Percentiles rank a stretch among this genome's conserved stretches.
Evolutionary conservation across 2,329 filamentous ascomycete species (phyloP).

Genomic region (Talaromyces amestolkiae): DNA sequence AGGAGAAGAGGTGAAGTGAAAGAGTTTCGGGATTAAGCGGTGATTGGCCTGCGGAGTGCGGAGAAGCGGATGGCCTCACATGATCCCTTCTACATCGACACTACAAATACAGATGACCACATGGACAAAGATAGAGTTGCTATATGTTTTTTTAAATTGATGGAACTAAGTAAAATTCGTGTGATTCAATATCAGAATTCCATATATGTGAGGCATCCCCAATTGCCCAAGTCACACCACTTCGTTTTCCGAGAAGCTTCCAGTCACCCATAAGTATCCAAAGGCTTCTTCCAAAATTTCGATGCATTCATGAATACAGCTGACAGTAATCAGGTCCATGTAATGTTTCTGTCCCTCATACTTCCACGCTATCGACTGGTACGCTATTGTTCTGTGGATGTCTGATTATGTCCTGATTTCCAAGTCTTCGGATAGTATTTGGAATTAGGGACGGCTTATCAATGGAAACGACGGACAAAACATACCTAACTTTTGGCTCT

Average conservation of each 20-base stretch:
- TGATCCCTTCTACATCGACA: not conserved
- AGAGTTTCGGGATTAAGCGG: not conserved
- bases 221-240: not conserved
- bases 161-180: not conserved
- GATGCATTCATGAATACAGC: not conserved
- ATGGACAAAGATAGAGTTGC: not conserved
- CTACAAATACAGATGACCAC: not conserved
- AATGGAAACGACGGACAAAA: not conserved
- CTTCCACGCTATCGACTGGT: too few species aligned
- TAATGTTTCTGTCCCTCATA: not conserved
- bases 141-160: not conserved
- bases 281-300: not conserved
- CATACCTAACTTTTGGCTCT: not conserved
- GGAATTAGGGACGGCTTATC: too few species aligned
- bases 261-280: not conserved
- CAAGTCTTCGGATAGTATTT: too few species aligned
- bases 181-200: not conserved
- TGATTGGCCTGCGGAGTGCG: constrained; percentile 9
- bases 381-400: too few species aligned
- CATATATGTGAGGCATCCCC: not conserved
- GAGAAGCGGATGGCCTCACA: constrained; percentile 1
- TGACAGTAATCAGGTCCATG: not conserved
- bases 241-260: not conserved
- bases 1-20: not conserved
- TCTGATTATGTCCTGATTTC: too few species aligned